These are phyloP conservation scores for Fusarium aywerte DNA, from an alignment of 2,329 filamentous ascomycete genomes.

Conservation along the genomic window DNA sequence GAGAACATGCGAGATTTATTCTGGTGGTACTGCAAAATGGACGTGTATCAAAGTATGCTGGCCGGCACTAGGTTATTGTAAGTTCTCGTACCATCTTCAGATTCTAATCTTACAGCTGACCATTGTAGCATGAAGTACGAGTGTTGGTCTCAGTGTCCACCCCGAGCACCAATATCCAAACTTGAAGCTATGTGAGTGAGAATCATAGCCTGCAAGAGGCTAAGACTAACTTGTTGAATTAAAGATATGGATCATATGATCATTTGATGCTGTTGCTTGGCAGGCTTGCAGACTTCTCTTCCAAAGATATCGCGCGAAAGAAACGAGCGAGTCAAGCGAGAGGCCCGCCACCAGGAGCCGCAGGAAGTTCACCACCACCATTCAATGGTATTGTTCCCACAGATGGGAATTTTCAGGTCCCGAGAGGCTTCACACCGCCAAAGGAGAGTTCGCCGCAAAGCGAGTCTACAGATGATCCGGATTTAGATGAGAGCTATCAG, in stretches of 20 bases:
- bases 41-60: constrained; percentile 88
- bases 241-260: constrained; percentile 87
- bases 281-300: constrained; percentile 80
- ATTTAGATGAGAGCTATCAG: constrained; percentile 72
- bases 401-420: constrained; percentile 60
- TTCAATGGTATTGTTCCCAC: constrained; percentile 68
- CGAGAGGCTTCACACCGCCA: constrained; percentile 66
- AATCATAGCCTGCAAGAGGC: too few relatives aligned
- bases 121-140: constrained; percentile 76
- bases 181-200: constrained; percentile 74
- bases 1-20: constrained; percentile 86
- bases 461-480: constrained; percentile 61
- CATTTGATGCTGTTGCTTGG: constrained; percentile 85
- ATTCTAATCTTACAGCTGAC: constrained; percentile 31
- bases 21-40: constrained; percentile 97
- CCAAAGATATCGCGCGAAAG: constrained; percentile 82
- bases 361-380: constrained; percentile 51
- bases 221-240: constrained; percentile 42
- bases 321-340: constrained; percentile 63
- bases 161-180: constrained; percentile 81
- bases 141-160: constrained; percentile 87
- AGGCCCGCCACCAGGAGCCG: constrained; percentile 45
- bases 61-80: constrained; percentile 88
- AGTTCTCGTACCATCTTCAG: constrained; percentile 54
- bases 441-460: constrained; percentile 56